Evolutionary conservation across 192 early-diverging fungal genomes (phyloP).

Genomic region (Linnemannia zychae): DNA sequence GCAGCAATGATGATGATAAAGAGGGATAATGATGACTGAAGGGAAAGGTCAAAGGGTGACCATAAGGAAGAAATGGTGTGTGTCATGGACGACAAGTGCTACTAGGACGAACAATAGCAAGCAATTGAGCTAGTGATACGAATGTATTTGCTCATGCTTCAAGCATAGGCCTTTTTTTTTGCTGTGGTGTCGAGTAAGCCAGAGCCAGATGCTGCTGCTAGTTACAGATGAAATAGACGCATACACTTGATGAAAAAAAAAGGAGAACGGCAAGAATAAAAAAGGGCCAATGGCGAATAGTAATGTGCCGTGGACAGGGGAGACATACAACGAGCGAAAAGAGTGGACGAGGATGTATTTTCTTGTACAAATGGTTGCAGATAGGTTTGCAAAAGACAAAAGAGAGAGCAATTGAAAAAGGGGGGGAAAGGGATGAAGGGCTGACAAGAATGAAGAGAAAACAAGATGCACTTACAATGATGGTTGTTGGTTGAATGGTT

Average conservation of each 20-base stretch:
- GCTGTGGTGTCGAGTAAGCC: slow-evolving; percentile 8
- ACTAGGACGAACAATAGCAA: no score
- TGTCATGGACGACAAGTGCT: neutral
- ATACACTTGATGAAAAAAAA: neutral
- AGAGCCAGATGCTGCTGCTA: neutral
- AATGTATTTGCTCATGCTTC: neutral
- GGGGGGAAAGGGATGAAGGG: neutral
- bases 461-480: neutral
- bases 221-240: neutral
- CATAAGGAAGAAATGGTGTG: neutral
- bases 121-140: neutral
- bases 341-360: neutral
- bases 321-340: neutral
- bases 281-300: neutral
- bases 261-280: neutral
- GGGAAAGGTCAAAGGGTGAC: neutral
- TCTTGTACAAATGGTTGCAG: neutral
- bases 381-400: neutral
- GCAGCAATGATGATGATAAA: neutral
- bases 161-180: neutral
- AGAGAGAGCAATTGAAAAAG: neutral
- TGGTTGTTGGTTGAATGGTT: neutral
- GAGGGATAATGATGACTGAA: slow-evolving; percentile 12
- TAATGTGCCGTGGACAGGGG: no score
- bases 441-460: neutral